These are phyloP conservation scores for Lipomyces yamadae DNA, from an alignment of 805 yeast species.

Conservation along the genomic window DNA sequence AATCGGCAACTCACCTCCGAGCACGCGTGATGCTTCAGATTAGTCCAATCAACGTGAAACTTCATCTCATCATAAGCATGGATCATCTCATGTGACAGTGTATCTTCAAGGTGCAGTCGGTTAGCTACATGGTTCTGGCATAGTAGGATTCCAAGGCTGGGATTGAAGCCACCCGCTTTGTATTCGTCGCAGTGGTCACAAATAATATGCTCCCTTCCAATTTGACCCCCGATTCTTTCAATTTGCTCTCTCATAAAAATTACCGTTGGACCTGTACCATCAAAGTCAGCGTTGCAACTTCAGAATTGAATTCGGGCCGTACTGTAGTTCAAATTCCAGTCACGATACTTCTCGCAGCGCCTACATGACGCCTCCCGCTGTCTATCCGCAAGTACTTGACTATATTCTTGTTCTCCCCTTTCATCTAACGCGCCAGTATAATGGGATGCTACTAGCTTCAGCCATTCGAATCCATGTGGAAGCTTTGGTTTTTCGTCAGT, in stretches of 20 bases:
- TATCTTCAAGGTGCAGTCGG: constrained; percentile 85
- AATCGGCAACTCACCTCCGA: constrained; percentile 58
- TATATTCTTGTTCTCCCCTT: constrained; percentile 25
- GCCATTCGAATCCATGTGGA: constrained; percentile 33
- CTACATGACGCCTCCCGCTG: constrained; percentile 55
- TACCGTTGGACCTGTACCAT: constrained; percentile 65
- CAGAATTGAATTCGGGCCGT: not conserved
- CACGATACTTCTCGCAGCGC: constrained; percentile 72
- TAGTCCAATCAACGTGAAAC: constrained; percentile 83
- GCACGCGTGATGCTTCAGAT: constrained; percentile 93
- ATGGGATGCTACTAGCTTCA: constrained; percentile 27
- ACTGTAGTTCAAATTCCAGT: constrained; percentile 72
- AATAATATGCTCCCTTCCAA: constrained; percentile 58
- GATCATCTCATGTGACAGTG: constrained; percentile 87
- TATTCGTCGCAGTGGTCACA: constrained; percentile 85
- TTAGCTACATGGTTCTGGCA: constrained; percentile 81
- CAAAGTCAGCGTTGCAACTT: not conserved
- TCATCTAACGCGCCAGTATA: constrained; percentile 22
- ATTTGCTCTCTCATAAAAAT: constrained; percentile 86
- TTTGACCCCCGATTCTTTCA: constrained; percentile 62
- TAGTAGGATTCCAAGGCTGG: constrained; percentile 80
- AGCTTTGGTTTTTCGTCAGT: constrained; percentile 13
- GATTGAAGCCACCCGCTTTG: constrained; percentile 92
- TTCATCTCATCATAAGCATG: constrained; percentile 91
- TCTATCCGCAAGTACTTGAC: constrained; percentile 15